phyloP scores from a whole-genome alignment of 164 flowering plant genomes.

The Protea cynaroides region DNA sequence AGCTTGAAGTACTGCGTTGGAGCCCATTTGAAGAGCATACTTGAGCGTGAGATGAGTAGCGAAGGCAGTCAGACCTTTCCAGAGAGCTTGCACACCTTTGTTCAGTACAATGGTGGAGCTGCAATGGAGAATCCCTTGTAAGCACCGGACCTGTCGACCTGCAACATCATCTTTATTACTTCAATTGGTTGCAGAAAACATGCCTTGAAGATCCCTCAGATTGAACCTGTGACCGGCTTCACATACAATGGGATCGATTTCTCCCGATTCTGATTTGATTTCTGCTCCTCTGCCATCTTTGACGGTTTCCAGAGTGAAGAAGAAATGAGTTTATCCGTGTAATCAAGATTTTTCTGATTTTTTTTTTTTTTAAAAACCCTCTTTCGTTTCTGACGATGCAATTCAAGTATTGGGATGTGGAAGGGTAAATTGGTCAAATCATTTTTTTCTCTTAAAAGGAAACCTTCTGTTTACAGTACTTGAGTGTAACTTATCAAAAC shows the following conservation, averaged over 20 bases:
- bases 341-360: too few species aligned
- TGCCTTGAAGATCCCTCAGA: constrained; percentile 87
- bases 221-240: constrained; percentile 90
- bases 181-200: constrained; percentile 90
- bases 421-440: too few species aligned
- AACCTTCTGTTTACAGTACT: too few species aligned
- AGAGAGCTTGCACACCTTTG: constrained; percentile 87
- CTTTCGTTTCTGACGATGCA: too few species aligned
- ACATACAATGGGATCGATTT: constrained; percentile 63
- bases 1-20: constrained; percentile 78
- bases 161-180: constrained; percentile 90
- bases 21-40: constrained; percentile 91
- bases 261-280: constrained; percentile 8
- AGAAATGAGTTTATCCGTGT: too few species aligned
- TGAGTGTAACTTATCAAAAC: too few species aligned
- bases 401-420: too few species aligned
- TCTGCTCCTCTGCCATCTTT: constrained; percentile 12
- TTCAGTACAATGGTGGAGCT: constrained; percentile 50
- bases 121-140: constrained; percentile 89
- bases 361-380: too few species aligned
- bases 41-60: constrained; percentile 92
- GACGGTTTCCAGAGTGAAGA: too few species aligned
- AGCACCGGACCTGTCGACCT: constrained; percentile 63
- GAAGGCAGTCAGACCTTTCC: constrained; percentile 97
- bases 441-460: too few species aligned